Evolutionary conservation across 2,329 filamentous ascomycete genomes (phyloP), one percentile per base, ranked within the genome.

Genomic region (Rugonectria rugulosa): DNA sequence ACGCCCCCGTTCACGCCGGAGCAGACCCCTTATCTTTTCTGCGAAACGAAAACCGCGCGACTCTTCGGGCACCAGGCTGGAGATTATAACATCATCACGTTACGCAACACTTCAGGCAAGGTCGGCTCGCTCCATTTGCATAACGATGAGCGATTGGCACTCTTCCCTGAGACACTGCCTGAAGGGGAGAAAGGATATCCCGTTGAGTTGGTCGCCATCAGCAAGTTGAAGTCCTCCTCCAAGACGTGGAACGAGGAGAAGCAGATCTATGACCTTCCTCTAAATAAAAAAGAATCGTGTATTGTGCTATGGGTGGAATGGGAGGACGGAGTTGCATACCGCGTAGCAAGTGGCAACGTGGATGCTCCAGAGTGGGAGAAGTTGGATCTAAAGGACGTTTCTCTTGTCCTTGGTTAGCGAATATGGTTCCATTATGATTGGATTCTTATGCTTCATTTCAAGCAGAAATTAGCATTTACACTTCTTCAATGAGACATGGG

Each of bases 1-100:
- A 58, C 57, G 5, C 11, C 32, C 0, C 54, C 54, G 0, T n/a
- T 19, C 15, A 61, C 47, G 31, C 54, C 57, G 2, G 46, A 61
- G 23, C 57, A 61, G n/a, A 61, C 59, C 0, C 26, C 23, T 4
- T 59, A 50, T 15, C 15, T 61, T 1, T 53, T 58, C 14, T 58
- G 54, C 8, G 15, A 61, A 2, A 61, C 54, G 1, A 20, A 1
- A 5, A 40, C 26, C 17, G 50, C 43, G 10, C 45, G 5, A 6
- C 21, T 60, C 1, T 34, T 1, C 1, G 11, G 15, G 17, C 21
- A 43, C 31, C 9, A 23, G 9, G n/a, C 5, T 9, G 20, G 5
- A 5, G 3, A 45, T 1, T 10, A 45, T 31, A 15, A 17, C 11
- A 20, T 36, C n/a, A 12, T 17, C 5, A 15, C 2, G 2, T 6